A percentile compares a stretch with the other conserved stretches of the same genome.
Conservation (phyloP, 1,284 basidiomycete species). For the Microbotryum saponariae region DNA sequence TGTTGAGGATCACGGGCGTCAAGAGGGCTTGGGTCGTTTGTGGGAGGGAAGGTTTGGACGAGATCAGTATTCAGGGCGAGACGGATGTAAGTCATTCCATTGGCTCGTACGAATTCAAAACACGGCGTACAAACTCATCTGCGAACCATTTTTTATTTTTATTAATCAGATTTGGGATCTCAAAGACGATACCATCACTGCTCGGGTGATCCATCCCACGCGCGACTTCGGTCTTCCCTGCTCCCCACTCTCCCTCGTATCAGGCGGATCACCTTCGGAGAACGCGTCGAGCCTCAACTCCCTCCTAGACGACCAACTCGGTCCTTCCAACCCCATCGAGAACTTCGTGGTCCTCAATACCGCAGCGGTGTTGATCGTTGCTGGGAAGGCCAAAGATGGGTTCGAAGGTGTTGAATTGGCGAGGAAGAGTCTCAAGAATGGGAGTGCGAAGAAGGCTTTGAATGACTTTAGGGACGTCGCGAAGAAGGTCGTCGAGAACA, state of each 20-base stretch:
- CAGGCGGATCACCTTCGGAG: conserved; percentile 60
- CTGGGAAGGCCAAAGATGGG: conserved; percentile 61
- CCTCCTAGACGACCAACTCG: conserved; percentile 48
- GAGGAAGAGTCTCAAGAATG: conserved; percentile 61
- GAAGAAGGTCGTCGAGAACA: no score
- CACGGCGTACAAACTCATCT: no score
- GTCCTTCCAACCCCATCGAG: conserved; percentile 46
- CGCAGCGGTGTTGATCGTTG: conserved; percentile 69
- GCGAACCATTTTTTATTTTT: no score
- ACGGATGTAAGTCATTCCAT: conserved; percentile 54
- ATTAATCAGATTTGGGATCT: conserved; percentile 45
- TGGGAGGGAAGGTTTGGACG: conserved; percentile 83
- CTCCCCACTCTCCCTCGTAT: conserved; percentile 64
- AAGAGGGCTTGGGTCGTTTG: conserved; percentile 85
- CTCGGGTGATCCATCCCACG: conserved; percentile 44
- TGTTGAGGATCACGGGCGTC: conserved; percentile 56
- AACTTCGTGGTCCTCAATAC: conserved; percentile 83
- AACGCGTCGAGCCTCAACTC: conserved; percentile 61
- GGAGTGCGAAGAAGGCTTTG: conserved; percentile 67
- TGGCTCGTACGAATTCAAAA: no score
- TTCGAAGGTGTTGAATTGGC: conserved; percentile 66
- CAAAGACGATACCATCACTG: conserved; percentile 42
- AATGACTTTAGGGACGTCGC: conserved; percentile 47
- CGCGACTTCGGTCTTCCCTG: conserved; percentile 60
- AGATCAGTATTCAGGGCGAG: conserved; percentile 87